phyloP scores from a whole-genome alignment of 1,139 yeast genomes.

The Citeromyces siamensis region DNA sequence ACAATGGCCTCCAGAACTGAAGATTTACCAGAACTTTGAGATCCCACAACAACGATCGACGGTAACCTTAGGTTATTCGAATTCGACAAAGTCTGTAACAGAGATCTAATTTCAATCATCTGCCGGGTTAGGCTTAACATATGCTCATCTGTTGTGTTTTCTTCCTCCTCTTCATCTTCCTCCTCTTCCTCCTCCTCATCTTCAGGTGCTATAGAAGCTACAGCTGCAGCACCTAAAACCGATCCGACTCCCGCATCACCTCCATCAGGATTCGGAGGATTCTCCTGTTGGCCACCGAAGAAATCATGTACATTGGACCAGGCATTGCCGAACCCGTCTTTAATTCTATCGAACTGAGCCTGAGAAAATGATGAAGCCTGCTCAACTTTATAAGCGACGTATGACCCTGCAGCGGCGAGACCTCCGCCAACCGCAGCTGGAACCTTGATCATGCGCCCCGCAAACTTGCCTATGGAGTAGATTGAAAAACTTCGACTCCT shows the following conservation, averaged over 20 bases:
- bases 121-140: constrained; percentile 83
- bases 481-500: constrained; percentile 17
- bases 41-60: constrained; percentile 92
- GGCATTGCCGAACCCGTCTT: constrained; percentile 36
- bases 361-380: constrained; percentile 67
- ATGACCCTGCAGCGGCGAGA: constrained; percentile 89
- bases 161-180: constrained; percentile 21
- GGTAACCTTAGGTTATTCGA: constrained; percentile 75
- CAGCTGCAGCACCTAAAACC: constrained; percentile 23
- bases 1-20: constrained; percentile 90
- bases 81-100: constrained; percentile 62
- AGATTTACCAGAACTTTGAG: constrained; percentile 95
- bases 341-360: constrained; percentile 49
- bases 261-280: constrained; percentile 17
- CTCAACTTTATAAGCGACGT: constrained; percentile 81
- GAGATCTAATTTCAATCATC: constrained; percentile 89
- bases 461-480: constrained; percentile 34
- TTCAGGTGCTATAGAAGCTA: constrained; percentile 18
- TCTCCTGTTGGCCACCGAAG: constrained; percentile 18
- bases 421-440: constrained; percentile 88
- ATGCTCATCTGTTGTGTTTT: constrained; percentile 50
- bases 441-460: constrained; percentile 44
- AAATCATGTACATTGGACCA: constrained; percentile 33
- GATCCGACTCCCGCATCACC: constrained; percentile 20
- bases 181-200: constrained; percentile 22